Conservation (phyloP, 1,284 basidiomycete genomes). For the Puccinia coronata region DNA sequence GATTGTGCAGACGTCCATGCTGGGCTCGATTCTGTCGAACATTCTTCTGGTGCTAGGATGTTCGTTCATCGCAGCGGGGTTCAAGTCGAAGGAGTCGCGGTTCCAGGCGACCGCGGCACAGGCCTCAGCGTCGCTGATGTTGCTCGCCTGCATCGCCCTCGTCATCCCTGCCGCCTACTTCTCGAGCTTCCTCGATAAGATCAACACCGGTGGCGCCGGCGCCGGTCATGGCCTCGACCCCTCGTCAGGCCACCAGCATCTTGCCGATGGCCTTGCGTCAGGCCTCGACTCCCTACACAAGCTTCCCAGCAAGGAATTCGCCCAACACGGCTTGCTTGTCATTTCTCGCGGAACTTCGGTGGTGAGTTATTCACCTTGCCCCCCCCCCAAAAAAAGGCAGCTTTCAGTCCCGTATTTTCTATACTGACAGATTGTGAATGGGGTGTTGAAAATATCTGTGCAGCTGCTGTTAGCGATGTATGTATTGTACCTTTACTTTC, state of each 20-base stretch:
- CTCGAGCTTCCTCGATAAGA: slow-evolving; percentile 52
- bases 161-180: slow-evolving; percentile 57
- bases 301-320: slow-evolving; percentile 57
- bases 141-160: slow-evolving; percentile 54
- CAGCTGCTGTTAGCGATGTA: slow-evolving; percentile 76
- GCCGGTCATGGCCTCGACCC: too few relatives aligned
- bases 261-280: slow-evolving; percentile 56
- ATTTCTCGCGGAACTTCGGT: slow-evolving; percentile 84
- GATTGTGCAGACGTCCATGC: slow-evolving; percentile 78
- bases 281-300: slow-evolving; percentile 45
- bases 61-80: slow-evolving; percentile 73
- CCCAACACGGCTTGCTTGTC: slow-evolving; percentile 66
- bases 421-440: neutral
- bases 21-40: slow-evolving; percentile 84
- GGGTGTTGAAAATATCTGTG: too few relatives aligned
- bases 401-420: too few relatives aligned
- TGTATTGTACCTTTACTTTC: slow-evolving; percentile 65
- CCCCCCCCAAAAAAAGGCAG: too few relatives aligned
- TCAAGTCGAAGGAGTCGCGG: slow-evolving; percentile 68
- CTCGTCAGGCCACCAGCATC: slow-evolving; percentile 57
- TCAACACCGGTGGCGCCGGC: slow-evolving; percentile 5
- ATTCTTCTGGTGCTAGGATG: slow-evolving; percentile 82
- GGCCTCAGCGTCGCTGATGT: slow-evolving; percentile 65
- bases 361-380: slow-evolving; percentile 55
- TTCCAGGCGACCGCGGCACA: slow-evolving; percentile 84